phyloP scores from a whole-genome alignment of 148 eudicot species.

The Arctostaphylos glauca region DNA sequence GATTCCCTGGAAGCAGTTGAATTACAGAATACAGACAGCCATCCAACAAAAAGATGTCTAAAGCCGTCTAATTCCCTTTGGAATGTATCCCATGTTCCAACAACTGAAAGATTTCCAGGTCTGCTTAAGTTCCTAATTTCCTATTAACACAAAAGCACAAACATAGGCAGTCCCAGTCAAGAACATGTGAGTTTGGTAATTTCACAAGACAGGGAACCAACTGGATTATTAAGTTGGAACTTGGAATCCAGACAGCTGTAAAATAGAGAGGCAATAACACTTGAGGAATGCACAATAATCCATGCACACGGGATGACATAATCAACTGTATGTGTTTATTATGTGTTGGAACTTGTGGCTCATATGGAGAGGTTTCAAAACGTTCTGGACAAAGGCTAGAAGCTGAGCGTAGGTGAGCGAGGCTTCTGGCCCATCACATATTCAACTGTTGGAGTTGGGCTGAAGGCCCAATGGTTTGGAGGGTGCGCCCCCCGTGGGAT shows the following conservation, averaged over 20 bases:
- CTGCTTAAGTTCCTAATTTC: background rate
- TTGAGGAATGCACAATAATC: background rate
- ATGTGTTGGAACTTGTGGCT: background rate
- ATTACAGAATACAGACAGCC: background rate
- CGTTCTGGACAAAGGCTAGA: too few species aligned
- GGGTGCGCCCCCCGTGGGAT: too few species aligned
- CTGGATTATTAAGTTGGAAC: background rate
- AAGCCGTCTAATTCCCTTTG: background rate
- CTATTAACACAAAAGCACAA: background rate
- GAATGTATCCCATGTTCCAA: background rate
- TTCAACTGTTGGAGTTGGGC: too few species aligned
- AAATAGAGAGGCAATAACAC: background rate
- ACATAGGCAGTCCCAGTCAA: background rate
- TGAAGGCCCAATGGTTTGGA: too few species aligned
- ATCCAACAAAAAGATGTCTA: background rate
- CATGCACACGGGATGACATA: background rate
- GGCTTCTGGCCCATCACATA: too few species aligned
- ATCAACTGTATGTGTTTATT: background rate
- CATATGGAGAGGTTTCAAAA: too few species aligned
- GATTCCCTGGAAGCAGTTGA: background rate
- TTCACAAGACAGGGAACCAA: background rate
- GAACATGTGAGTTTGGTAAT: background rate
- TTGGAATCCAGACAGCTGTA: conserved; percentile 3
- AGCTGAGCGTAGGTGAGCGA: too few species aligned
- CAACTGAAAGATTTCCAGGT: background rate